Conservation (phyloP, 1,284 basidiomycete species). For the Schizophyllum amplum region DNA sequence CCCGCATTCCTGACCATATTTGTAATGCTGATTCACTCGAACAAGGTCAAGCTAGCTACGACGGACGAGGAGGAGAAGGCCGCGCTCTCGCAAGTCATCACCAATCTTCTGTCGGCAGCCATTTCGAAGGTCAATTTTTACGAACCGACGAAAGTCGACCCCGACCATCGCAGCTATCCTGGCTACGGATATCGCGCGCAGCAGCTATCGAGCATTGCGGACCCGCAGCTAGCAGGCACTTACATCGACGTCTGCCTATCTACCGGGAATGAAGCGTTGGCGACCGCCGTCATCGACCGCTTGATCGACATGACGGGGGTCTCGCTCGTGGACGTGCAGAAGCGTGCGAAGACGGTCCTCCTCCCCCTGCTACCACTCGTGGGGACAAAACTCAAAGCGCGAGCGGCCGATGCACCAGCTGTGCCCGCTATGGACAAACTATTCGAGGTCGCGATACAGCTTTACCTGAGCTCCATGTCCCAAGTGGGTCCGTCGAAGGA, state of each 20-base stretch:
- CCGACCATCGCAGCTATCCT: neutral
- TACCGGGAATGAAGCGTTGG: neutral
- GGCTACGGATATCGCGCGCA: neutral
- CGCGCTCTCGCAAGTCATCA: neutral
- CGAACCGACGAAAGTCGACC: neutral
- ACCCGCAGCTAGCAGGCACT: neutral
- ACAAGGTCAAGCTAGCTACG: neutral
- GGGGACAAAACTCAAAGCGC: neutral
- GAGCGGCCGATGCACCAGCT: neutral
- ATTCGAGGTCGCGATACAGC: neutral
- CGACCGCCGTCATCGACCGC: neutral
- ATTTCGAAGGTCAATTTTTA: slow-evolving; percentile 2
- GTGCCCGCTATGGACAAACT: neutral
- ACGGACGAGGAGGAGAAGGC: neutral
- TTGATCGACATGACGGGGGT: neutral
- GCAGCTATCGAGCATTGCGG: neutral
- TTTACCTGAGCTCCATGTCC: neutral
- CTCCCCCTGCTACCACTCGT: slow-evolving; percentile 1
- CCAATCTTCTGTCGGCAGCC: slow-evolving; percentile 1
- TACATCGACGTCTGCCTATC: slow-evolving; percentile 4
- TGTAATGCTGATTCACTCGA: neutral
- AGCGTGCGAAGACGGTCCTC: neutral
- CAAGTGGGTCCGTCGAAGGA: neutral
- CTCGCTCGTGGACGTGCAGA: neutral
- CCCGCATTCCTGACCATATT: neutral